phyloP scores from a whole-genome alignment of 176 grass and related monocot genomes.

The Aegilops sharonensis region DNA sequence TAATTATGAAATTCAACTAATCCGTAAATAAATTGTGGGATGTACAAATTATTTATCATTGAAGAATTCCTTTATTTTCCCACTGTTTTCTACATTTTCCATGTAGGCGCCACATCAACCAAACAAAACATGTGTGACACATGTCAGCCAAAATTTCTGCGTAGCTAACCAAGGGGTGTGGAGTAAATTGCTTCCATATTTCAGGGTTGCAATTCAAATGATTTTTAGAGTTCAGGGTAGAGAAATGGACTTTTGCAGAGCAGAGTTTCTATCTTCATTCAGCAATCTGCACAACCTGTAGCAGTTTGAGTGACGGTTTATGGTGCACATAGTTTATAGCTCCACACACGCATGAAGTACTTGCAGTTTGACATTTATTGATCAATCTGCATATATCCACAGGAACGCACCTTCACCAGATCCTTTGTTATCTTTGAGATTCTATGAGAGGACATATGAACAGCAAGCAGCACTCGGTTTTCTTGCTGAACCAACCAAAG shows the following conservation, averaged over 20 bases:
- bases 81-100: background rate
- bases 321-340: background rate
- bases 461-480: conserved; percentile 81
- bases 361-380: background rate
- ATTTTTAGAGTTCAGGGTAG: background rate
- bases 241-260: background rate
- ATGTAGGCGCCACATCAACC: background rate
- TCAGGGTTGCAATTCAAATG: background rate
- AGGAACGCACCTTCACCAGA: conserved; percentile 74
- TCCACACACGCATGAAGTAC: background rate
- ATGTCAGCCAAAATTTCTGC: background rate
- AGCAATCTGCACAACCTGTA: background rate
- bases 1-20: background rate
- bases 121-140: background rate
- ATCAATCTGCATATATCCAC: background rate
- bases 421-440: conserved; percentile 69
- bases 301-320: background rate
- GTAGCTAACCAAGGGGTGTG: background rate
- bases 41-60: background rate
- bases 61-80: background rate
- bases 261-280: background rate
- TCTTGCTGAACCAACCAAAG: conserved; percentile 66
- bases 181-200: background rate
- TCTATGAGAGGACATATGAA: conserved; percentile 83
- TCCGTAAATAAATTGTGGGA: background rate